Conservation (phyloP, 1,284 basidiomycete genomes). For the Pyrrhoderma lamaoense region DNA sequence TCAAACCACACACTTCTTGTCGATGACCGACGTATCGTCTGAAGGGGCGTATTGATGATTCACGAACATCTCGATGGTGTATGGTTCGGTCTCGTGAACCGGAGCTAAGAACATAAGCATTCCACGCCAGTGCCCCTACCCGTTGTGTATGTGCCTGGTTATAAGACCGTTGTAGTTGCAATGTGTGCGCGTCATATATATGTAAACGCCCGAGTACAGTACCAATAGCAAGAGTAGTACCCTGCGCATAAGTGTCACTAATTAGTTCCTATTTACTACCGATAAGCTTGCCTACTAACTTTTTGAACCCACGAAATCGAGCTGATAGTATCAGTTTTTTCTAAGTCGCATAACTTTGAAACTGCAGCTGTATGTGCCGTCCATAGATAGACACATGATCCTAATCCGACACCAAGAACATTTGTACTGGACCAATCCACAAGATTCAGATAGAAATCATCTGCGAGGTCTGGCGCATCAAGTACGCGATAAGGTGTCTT, state of each 20-base stretch:
- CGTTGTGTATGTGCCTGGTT: conserved; percentile 81
- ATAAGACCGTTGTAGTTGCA: conserved; percentile 78
- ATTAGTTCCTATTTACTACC: background rate
- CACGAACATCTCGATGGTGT: conserved; percentile 88
- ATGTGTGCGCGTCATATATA: conserved; percentile 89
- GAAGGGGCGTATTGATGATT: conserved; percentile 63
- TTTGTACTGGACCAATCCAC: conserved; percentile 98
- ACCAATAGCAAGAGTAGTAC: conserved; percentile 86
- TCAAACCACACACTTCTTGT: conserved; percentile 95
- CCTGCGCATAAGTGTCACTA: conserved; percentile 34
- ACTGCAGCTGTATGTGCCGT: conserved; percentile 90
- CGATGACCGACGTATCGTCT: conserved; percentile 76
- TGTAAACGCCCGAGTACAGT: conserved; percentile 84
- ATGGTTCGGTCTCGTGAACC: conserved; percentile 91
- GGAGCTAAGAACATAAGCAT: conserved; percentile 79
- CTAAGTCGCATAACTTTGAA: conserved; percentile 85
- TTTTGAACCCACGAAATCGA: conserved; percentile 91
- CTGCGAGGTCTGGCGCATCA: conserved; percentile 93
- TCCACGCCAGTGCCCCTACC: conserved; percentile 94
- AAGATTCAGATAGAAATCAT: conserved; percentile 97
- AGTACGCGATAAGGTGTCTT: conserved; percentile 97
- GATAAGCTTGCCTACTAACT: conserved; percentile 33
- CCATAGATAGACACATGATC: conserved; percentile 94
- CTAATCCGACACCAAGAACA: conserved; percentile 89
- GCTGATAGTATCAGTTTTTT: conserved; percentile 64